These are phyloP conservation scores for Botrytis paeoniae DNA, from an alignment of 2,329 filamentous ascomycete genomes.

Conservation along the genomic window DNA sequence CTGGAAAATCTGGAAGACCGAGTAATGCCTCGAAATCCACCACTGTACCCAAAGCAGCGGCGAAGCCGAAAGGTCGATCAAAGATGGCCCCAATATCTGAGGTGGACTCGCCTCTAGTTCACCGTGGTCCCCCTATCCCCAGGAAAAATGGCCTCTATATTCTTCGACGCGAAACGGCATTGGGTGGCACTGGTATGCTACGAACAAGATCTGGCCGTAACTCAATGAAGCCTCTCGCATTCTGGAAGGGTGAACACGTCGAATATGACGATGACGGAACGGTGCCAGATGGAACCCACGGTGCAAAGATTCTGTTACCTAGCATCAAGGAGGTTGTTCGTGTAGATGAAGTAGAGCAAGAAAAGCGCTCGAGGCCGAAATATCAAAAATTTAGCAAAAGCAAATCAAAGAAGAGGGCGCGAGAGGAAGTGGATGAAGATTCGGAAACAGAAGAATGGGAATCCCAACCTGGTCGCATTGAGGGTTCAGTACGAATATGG, in stretches of 20 bases:
- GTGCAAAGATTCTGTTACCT: slow-evolving; percentile 57
- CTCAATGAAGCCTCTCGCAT: slow-evolving; percentile 75
- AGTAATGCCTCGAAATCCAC: slow-evolving; percentile 10
- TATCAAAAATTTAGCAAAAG: slow-evolving; percentile 28
- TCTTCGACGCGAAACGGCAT: slow-evolving; percentile 48
- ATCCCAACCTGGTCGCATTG: slow-evolving; percentile 58
- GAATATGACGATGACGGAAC: slow-evolving; percentile 60
- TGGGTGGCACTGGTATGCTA: slow-evolving; percentile 35
- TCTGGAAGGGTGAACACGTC: slow-evolving; percentile 80
- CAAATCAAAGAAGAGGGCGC: slow-evolving; percentile 28
- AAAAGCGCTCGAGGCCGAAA: slow-evolving; percentile 30
- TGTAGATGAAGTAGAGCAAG: slow-evolving; percentile 57
- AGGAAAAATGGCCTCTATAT: slow-evolving; percentile 49
- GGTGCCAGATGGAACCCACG: slow-evolving; percentile 44
- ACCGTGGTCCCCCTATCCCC: slow-evolving; percentile 40
- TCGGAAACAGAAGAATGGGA: slow-evolving; percentile 69
- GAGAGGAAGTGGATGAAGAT: slow-evolving; percentile 45
- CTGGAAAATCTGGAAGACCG: slow-evolving; percentile 2
- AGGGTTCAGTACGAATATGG: slow-evolving; percentile 63
- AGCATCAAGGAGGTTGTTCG: slow-evolving; percentile 76
- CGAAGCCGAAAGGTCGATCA: slow-evolving; percentile 24
- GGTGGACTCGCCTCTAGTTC: slow-evolving; percentile 32
- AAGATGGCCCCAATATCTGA: slow-evolving; percentile 30
- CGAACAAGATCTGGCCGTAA: slow-evolving; percentile 74
- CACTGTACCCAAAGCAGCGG: slow-evolving; percentile 25